A percentile compares a stretch with the other conserved stretches of the same genome.
phyloP scores from a whole-genome alignment of 208 protist genomes.

The Trypanosomatidae sp. region DNA sequence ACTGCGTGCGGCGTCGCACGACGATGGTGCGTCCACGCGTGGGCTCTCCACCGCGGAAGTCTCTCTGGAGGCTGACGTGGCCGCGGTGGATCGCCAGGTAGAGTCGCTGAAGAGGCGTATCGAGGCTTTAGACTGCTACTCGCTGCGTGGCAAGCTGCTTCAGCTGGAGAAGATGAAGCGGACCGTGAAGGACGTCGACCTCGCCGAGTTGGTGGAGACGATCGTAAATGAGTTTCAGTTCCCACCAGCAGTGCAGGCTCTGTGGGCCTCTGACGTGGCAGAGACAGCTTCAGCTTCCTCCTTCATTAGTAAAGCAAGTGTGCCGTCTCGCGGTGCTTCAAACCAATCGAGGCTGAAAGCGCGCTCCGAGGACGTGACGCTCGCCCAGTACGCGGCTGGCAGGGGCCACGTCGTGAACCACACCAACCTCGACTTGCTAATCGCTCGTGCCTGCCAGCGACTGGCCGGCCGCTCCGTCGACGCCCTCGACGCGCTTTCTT shows the following conservation, averaged over 20 bases:
- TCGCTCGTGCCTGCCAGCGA: slow-evolving; percentile 50
- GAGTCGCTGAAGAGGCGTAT: slow-evolving; percentile 36
- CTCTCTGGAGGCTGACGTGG: slow-evolving; percentile 6
- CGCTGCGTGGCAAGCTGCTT: slow-evolving; percentile 49
- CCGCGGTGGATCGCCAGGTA: slow-evolving; percentile 47
- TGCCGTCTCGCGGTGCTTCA: background rate
- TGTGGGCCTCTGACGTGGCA: slow-evolving; percentile 43
- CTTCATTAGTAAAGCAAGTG: background rate
- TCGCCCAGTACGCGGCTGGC: slow-evolving; percentile 8
- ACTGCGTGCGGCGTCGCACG: no score
- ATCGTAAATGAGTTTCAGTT: slow-evolving; percentile 51
- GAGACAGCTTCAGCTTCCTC: background rate
- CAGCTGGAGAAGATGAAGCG: slow-evolving; percentile 60
- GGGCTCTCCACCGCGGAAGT: background rate
- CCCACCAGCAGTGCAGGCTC: slow-evolving; percentile 37
- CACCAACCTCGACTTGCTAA: slow-evolving; percentile 49
- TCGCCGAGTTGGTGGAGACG: slow-evolving; percentile 19
- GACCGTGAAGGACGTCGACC: slow-evolving; percentile 38
- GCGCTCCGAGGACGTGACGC: background rate
- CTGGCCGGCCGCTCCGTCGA: slow-evolving; percentile 54
- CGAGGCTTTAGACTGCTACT: slow-evolving; percentile 39
- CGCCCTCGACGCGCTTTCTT: slow-evolving; percentile 39
- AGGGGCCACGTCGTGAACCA: slow-evolving; percentile 30
- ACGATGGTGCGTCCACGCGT: no score
- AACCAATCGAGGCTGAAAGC: no score